Evolutionary conservation across 2,329 filamentous ascomycete species (phyloP).

Genomic region (Gnomoniopsis smithogilvyi): DNA sequence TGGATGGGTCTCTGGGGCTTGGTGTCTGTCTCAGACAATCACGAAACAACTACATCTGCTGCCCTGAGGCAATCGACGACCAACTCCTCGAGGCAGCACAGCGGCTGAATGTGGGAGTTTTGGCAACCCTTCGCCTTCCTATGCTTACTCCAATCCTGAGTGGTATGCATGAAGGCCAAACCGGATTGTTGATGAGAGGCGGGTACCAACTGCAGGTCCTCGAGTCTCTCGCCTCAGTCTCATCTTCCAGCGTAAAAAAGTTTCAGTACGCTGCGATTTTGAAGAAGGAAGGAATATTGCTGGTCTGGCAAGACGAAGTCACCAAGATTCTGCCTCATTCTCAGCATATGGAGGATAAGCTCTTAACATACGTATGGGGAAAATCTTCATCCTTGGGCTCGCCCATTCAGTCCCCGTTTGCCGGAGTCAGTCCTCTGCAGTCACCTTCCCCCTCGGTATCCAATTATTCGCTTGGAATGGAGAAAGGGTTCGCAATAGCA

Average conservation of each 20-base stretch:
- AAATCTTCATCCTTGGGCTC: constrained; percentile 7
- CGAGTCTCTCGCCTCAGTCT: constrained; percentile 36
- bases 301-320: constrained; percentile 41
- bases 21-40: constrained; percentile 37
- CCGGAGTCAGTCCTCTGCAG: constrained; percentile 15
- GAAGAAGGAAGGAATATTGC: constrained; percentile 36
- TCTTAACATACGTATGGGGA: constrained; percentile 31
- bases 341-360: constrained; percentile 30
- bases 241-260: constrained; percentile 37
- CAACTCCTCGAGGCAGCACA: constrained; percentile 38
- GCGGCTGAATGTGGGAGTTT: constrained; percentile 42
- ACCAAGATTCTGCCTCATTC: constrained; percentile 37
- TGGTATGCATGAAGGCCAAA: constrained; percentile 36
- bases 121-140: constrained; percentile 46
- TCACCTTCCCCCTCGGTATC: constrained; percentile 19
- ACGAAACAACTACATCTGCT: constrained; percentile 38
- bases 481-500: constrained; percentile 19
- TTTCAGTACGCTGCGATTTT: constrained; percentile 41
- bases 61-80: constrained; percentile 35
- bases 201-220: constrained; percentile 43
- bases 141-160: constrained; percentile 42
- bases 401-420: constrained; percentile 15
- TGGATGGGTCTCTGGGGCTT: constrained; percentile 22
- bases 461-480: constrained; percentile 16
- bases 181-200: constrained; percentile 37